phyloP scores from a whole-genome alignment of 257 asterid species.

The Lycium barbarum region DNA sequence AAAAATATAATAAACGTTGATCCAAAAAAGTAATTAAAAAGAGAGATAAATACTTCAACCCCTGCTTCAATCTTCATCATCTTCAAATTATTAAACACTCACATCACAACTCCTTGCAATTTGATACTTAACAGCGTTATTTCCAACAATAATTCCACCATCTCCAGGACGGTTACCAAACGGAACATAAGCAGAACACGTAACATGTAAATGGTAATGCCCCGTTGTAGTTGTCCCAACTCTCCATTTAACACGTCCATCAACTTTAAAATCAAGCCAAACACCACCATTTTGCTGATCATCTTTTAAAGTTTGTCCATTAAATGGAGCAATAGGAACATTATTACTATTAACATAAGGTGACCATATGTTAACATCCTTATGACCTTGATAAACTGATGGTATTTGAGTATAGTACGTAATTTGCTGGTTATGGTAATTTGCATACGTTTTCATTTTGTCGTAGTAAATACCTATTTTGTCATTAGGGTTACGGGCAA shows the following conservation, averaged over 20 bases:
- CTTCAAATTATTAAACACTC: conserved; percentile 39
- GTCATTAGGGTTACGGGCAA: conserved; percentile 77
- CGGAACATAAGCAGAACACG: conserved; percentile 71
- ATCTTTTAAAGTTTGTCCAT: conserved; percentile 59
- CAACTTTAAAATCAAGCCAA: conserved; percentile 49
- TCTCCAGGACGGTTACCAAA: conserved; percentile 47
- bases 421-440: conserved; percentile 74
- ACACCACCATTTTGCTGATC: conserved; percentile 71
- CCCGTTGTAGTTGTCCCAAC: conserved; percentile 70
- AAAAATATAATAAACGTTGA: neutral
- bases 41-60: neutral
- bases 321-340: conserved; percentile 85
- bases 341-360: conserved; percentile 66
- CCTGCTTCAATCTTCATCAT: neutral
- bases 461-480: conserved; percentile 77
- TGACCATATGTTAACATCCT: conserved; percentile 81
- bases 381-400: conserved; percentile 85
- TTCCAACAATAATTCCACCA: conserved; percentile 53
- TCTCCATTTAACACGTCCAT: conserved; percentile 81
- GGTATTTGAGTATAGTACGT: conserved; percentile 74
- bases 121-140: conserved; percentile 70
- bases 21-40: neutral
- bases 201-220: conserved; percentile 74
- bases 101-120: conserved; percentile 64
- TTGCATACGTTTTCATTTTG: conserved; percentile 57